phyloP scores from a whole-genome alignment of 1,139 yeast genomes.

The Arxiozyma slooffiae region DNA sequence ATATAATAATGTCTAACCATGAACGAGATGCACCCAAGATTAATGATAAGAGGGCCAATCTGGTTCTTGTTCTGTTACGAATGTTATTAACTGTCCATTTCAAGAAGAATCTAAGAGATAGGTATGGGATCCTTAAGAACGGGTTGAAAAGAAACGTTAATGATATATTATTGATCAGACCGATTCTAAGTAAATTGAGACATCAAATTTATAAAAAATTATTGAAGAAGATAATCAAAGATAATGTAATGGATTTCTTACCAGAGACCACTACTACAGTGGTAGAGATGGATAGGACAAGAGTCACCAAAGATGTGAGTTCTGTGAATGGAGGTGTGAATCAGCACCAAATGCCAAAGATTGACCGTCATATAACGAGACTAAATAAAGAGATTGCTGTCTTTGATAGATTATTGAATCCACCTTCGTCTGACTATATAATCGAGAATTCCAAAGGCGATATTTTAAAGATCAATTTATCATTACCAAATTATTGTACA shows the following conservation, averaged over 20 bases:
- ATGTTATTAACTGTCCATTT: conserved; percentile 34
- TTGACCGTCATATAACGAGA: conserved; percentile 17
- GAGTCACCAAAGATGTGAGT: neutral
- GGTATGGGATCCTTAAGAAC: conserved; percentile 12
- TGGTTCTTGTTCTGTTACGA: conserved; percentile 40
- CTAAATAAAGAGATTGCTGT: conserved; percentile 20
- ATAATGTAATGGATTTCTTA: conserved; percentile 20
- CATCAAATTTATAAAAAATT: conserved; percentile 25
- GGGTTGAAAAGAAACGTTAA: conserved; percentile 8
- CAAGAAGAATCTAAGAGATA: conserved; percentile 37
- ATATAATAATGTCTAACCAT: conserved; percentile 31
- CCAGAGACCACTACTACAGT: conserved; percentile 12
- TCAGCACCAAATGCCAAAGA: neutral
- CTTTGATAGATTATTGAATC: conserved; percentile 18
- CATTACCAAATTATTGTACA: conserved; percentile 29
- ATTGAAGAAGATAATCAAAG: conserved; percentile 23
- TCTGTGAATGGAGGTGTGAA: neutral
- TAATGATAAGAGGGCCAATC: conserved; percentile 31
- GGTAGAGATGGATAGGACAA: conserved; percentile 4
- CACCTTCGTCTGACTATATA: conserved; percentile 18
- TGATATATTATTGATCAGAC: conserved; percentile 25
- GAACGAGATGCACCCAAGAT: conserved; percentile 32
- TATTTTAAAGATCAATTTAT: conserved; percentile 13
- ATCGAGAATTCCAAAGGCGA: conserved; percentile 11
- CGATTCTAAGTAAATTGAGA: conserved; percentile 28